Base-by-base conservation (phyloP, 2,329 filamentous ascomycete species). In the Clonostachys byssicola region DNA sequence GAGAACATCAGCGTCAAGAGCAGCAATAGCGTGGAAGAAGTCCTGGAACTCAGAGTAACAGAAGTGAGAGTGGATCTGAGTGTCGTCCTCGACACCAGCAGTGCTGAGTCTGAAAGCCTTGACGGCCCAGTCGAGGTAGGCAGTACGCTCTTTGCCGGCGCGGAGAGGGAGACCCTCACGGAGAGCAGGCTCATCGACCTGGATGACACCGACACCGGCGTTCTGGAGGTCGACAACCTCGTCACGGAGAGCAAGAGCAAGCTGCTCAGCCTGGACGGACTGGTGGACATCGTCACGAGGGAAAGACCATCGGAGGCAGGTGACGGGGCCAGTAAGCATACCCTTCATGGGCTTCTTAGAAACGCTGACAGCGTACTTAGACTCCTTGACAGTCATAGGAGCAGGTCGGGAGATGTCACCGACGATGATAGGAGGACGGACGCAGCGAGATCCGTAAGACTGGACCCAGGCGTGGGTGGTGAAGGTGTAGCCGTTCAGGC, bases 41-140 rank as follows among this genome's bases (percentile, higher is more conserved):
- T 99, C 94, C 79, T 99, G 94, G 89, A 99, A 99, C 83, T 99
- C 94, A 46, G 94, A 97, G 86, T 99, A 99, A 75, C 94, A 99
- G 89, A 99, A 99, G 82, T 99, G 94, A 55, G 92, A 96, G 87
- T 99, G 94, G 72, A 99, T 96, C 83, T 99, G 94, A 59, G 94
- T 99, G 50, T 87, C 89, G 73, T 99, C 90, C 75, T 91, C 77
- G 52, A 99, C 92, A 70, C 91, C 94, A 51, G 91, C 85, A 61
- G 92, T 95, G 57, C 92, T 86, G 58, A 99, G 89, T 71, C 89
- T 91, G 91, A 99, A 99, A 62, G 92, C 91, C 77, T 96, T 86
- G 64, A 99, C 94, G 52, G 94, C 94, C 94, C 94, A 99, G 61
- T 87, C 78, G 59, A 99, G 86, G 84, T 99, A 99, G 65, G 89